phyloP scores from a whole-genome alignment of 257 asterid species.

The Przewalskia tangutica region DNA sequence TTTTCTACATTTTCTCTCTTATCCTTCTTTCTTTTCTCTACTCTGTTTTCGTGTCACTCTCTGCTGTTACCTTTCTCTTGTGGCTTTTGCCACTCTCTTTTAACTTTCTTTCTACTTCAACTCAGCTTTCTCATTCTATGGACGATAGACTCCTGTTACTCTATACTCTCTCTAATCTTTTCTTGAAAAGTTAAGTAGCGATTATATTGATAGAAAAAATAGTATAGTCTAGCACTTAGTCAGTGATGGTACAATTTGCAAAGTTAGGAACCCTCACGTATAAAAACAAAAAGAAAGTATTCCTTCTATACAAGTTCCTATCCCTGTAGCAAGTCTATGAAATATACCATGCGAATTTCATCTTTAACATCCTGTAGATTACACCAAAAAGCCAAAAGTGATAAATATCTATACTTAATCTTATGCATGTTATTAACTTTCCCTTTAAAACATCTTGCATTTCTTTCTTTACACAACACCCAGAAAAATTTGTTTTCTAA shows the following conservation, averaged over 20 bases:
- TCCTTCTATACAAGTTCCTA: neutral
- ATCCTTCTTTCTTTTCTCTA: neutral
- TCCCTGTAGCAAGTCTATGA: neutral
- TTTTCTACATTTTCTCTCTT: neutral
- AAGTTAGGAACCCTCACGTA: neutral
- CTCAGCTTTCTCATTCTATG: neutral
- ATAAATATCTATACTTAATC: neutral
- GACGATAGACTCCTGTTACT: neutral
- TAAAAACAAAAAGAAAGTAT: neutral
- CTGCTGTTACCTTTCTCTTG: neutral
- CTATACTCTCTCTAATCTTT: neutral
- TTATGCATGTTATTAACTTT: neutral
- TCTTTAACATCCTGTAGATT: neutral
- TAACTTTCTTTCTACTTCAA: neutral
- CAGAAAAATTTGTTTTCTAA: neutral
- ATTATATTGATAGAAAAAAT: too few species aligned
- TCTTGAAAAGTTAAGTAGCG: neutral
- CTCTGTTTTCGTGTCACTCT: neutral
- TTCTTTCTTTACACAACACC: neutral
- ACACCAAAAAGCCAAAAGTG: neutral
- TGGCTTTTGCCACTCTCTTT: neutral
- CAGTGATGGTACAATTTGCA: neutral
- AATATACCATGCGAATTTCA: neutral
- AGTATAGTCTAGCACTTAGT: neutral
- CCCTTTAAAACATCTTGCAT: neutral